Evolutionary conservation across 2,329 filamentous ascomycete genomes (phyloP).

Genomic region (Alternaria conjuncta): DNA sequence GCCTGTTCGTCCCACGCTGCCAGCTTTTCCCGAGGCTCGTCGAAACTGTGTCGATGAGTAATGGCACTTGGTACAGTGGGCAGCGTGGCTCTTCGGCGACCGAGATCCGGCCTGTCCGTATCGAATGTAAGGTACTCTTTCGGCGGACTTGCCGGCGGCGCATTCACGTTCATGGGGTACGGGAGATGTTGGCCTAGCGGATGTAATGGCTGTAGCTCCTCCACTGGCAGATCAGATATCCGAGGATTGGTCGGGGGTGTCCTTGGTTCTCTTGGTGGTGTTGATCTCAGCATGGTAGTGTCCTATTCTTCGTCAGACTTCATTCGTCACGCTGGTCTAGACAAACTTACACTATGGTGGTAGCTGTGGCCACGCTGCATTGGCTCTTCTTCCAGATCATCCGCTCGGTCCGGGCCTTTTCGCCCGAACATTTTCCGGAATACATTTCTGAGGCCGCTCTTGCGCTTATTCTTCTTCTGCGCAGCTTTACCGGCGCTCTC

Average conservation of each 20-base stretch:
- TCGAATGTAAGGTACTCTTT: slow-evolving; percentile 46
- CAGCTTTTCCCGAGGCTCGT: slow-evolving; percentile 31
- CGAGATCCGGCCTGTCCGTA: slow-evolving; percentile 25
- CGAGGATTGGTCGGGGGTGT: slow-evolving; percentile 26
- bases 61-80: slow-evolving; percentile 37
- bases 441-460: slow-evolving; percentile 45
- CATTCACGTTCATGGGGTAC: slow-evolving; percentile 52
- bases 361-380: slow-evolving; percentile 39
- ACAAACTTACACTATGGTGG: slow-evolving; percentile 42
- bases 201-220: slow-evolving; percentile 42
- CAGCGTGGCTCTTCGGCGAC: slow-evolving; percentile 44
- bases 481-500: slow-evolving; percentile 35
- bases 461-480: slow-evolving; percentile 42
- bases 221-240: slow-evolving; percentile 45
- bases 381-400: slow-evolving; percentile 29
- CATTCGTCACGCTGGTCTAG: neutral
- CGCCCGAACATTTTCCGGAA: slow-evolving; percentile 50
- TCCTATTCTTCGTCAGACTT: slow-evolving; percentile 31
- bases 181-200: slow-evolving; percentile 46
- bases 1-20: slow-evolving; percentile 38
- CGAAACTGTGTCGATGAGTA: slow-evolving; percentile 36
- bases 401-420: slow-evolving; percentile 35
- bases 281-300: slow-evolving; percentile 34
- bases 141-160: slow-evolving; percentile 43
- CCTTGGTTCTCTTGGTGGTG: slow-evolving; percentile 28